Conservation (phyloP, 768 basidiomycete genomes). For the Boletellus emodensis region DNA sequence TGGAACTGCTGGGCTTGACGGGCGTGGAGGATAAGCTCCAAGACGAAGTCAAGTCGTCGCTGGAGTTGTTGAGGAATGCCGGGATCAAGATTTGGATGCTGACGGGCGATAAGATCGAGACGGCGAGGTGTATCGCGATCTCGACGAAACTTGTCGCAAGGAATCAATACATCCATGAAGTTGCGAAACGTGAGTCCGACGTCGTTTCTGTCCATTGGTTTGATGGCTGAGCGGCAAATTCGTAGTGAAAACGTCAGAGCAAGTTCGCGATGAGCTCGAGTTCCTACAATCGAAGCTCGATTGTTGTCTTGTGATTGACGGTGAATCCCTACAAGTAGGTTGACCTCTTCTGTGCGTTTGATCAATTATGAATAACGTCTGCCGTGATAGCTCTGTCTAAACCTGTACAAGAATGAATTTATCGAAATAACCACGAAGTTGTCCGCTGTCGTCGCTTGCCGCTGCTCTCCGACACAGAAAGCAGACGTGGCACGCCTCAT, state of each 20-base stretch:
- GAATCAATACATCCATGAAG: slow-evolving; percentile 96
- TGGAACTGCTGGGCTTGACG: slow-evolving; percentile 90
- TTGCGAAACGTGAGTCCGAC: slow-evolving; percentile 69
- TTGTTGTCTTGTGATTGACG: slow-evolving; percentile 97
- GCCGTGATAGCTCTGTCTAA: slow-evolving; percentile 71
- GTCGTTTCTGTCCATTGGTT: background rate
- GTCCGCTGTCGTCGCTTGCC: slow-evolving; percentile 94
- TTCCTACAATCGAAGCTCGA: slow-evolving; percentile 93
- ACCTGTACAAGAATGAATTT: slow-evolving; percentile 89
- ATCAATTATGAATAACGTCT: background rate
- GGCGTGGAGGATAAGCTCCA: slow-evolving; percentile 99
- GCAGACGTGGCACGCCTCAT: slow-evolving; percentile 96
- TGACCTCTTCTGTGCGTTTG: background rate
- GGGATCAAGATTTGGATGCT: slow-evolving; percentile 99
- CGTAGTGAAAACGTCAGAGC: slow-evolving; percentile 81
- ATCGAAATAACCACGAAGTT: slow-evolving; percentile 95
- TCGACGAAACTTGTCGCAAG: slow-evolving; percentile 94
- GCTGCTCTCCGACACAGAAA: slow-evolving; percentile 98
- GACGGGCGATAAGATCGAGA: slow-evolving; percentile 99
- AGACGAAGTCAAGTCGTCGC: slow-evolving; percentile 90
- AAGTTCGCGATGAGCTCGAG: slow-evolving; percentile 84
- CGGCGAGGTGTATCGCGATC: slow-evolving; percentile 96
- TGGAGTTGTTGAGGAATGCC: slow-evolving; percentile 91
- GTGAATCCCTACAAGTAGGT: slow-evolving; percentile 86
- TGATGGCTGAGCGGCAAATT: background rate